Evolutionary conservation across 2,329 filamentous ascomycete genomes (phyloP), one percentile per base, ranked within the genome.

Genomic region (Colletotrichum nymphaeae): DNA sequence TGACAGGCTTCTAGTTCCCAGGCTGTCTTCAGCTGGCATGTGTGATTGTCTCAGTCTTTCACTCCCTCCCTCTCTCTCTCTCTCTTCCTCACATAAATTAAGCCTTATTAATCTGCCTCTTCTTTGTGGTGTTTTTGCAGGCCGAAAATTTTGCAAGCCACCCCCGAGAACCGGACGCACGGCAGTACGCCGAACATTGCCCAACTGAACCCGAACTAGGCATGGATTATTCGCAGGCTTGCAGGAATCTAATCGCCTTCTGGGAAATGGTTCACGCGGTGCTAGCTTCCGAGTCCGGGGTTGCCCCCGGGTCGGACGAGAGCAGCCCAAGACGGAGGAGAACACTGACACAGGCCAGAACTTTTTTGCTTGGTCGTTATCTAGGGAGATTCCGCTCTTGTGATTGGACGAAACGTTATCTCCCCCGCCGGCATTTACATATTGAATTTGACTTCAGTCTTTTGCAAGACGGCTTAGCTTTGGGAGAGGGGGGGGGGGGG

Each of bases 401-500:
- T 62, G 35, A 73, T 73, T 73, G 70, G 70, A 22, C 16, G 49
- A 26, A 22, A 26, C 37, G 67, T 66, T 70, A 73, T 70, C 70
- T 73, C 70, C 67, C 52, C 70, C 67, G 46, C 70, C 67, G 67
- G 70, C 55, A 70, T 37, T 73, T 70, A 73, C 60, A 49, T 65
- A 70, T 73, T 66, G 67, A 32, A 60, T 73, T 73, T 56, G 49
- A 67, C 30, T 58, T 63, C 52, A 28, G 30, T 42, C 32, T 30
- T 62, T 22, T 5, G 28, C 22, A 28, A 28, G 37, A 42, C 37
- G 35, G 14, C 24, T 35, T 55, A n/a, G 30, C 22, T 53, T 35
- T 22, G 26, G 63, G 62, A 35, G 8, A 24, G 58, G 63, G n/a
- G 30, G 58, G 63, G n/a, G 8, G 24, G 58, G 63, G n/a, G 30